These are phyloP conservation scores for Fusarium camptoceras DNA, from an alignment of 2,329 filamentous ascomycete species.

Conservation along the genomic window DNA sequence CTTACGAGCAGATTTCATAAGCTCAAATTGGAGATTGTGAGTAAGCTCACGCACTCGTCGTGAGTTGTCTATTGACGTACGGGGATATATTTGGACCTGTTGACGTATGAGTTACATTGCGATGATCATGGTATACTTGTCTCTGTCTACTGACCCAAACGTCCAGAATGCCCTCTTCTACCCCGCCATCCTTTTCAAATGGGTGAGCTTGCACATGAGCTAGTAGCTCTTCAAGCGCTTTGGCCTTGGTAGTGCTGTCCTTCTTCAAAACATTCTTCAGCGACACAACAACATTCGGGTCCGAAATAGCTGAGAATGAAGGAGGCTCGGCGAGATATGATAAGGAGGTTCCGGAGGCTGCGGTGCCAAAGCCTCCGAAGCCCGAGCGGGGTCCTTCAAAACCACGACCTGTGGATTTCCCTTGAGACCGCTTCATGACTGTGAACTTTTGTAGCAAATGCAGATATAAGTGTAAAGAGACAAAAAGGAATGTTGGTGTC, in stretches of 20 bases:
- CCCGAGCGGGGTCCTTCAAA: conserved; percentile 44
- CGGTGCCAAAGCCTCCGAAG: conserved; percentile 49
- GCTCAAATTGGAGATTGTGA: conserved; percentile 76
- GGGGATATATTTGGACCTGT: conserved; percentile 86
- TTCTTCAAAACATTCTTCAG: conserved; percentile 95
- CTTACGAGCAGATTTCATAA: conserved; percentile 76
- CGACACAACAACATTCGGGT: conserved; percentile 85
- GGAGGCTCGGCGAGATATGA: conserved; percentile 91
- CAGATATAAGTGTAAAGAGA: neutral
- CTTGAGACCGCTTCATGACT: conserved; percentile 48
- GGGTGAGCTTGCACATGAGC: conserved; percentile 68
- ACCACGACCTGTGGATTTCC: conserved; percentile 42
- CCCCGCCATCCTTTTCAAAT: conserved; percentile 66
- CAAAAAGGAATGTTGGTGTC: conserved; percentile 12
- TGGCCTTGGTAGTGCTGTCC: conserved; percentile 90
- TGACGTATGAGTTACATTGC: conserved; percentile 12
- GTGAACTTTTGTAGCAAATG: neutral
- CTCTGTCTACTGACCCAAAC: conserved; percentile 74
- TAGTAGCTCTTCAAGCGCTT: conserved; percentile 87
- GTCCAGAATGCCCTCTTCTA: conserved; percentile 86
- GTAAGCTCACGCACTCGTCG: conserved; percentile 89
- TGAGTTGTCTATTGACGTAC: conserved; percentile 88
- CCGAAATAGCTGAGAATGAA: conserved; percentile 79
- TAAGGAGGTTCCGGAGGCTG: conserved; percentile 65
- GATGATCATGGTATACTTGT: neutral